A percentile compares a stretch with the other conserved stretches of the same genome.
phyloP scores from a whole-genome alignment of 2,329 filamentous ascomycete species.

The Phyllosticta citriasiana region DNA sequence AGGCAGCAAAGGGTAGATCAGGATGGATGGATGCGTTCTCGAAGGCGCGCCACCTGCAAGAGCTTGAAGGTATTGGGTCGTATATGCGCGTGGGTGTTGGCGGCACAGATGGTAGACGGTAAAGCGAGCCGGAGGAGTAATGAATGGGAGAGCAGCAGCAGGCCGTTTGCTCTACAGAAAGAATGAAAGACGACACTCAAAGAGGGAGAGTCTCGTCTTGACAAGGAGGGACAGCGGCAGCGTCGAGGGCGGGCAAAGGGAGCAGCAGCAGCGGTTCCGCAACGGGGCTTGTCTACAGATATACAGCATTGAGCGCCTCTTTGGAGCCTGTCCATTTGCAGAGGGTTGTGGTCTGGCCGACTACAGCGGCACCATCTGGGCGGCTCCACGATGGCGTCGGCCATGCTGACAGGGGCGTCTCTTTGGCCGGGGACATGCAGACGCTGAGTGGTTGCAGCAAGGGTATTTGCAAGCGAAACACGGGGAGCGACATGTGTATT shows the following conservation, averaged over 20 bases:
- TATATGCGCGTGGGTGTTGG: neutral
- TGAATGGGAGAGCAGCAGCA: neutral
- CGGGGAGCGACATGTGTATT: neutral
- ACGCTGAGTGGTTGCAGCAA: neutral
- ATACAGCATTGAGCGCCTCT: neutral
- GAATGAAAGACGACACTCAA: neutral
- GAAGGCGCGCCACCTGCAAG: neutral
- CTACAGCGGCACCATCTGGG: neutral
- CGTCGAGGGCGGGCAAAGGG: neutral
- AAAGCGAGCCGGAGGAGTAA: neutral
- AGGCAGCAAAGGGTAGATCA: neutral
- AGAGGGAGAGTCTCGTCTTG: neutral
- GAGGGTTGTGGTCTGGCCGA: neutral
- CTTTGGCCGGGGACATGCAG: neutral
- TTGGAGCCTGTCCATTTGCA: neutral
- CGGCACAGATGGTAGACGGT: neutral
- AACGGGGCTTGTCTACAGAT: neutral
- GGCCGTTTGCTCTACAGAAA: neutral
- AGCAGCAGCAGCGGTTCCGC: neutral
- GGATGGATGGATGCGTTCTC: neutral
- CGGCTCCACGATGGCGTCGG: neutral
- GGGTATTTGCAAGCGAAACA: neutral
- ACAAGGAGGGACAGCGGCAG: neutral
- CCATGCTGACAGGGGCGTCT: neutral
- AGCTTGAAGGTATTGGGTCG: neutral